Evolutionary conservation across 2,329 filamentous ascomycete species (phyloP), one percentile per base, ranked within the genome.

Genomic region (Aureobasidium sp.): DNA sequence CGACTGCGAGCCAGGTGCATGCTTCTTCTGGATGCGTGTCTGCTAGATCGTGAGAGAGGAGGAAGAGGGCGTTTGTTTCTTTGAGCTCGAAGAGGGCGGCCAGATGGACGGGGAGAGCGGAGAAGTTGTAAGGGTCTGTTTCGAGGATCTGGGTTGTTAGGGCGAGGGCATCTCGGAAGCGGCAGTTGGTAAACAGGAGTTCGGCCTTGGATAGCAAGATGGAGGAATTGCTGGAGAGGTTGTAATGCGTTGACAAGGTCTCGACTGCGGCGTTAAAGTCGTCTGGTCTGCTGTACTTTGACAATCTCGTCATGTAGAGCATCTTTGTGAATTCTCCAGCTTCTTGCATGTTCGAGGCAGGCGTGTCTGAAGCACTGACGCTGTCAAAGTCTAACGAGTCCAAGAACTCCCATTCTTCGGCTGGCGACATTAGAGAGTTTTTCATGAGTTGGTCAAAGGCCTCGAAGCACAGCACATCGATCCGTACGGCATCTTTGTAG

Each of bases 361-460:
- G 87, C 8, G 62, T 66, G 34, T 85, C 83, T 1, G 79, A 77
- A 1, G 87, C 82, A 7, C 81, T 81, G 65, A 97, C 87, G 22
- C 88, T 86, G 73, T 96, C 91, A 72, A 99, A 99, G 75, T 97
- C 87, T 25, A 97, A 82, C 57, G 89, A 90, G 67, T 94, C 88
- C 47, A 97, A 82, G 65, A 97, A 96, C 55, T 87, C 84, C 83
- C 93, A 90, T 72, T 97, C 92, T 74, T 97, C 92, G 39, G 90
- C 87, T 0, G 92, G 91, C 25, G 85, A 85, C 84, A 99, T 89
- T 65, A 99, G 82, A 22, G 90, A 90, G 77, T 99, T 99, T 77
- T 91, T 91, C 87, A 97, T 97, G 61, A 99, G 83, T 78, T 97
- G 92, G 69, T 97, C 92, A 71, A 99, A 97, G 0, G 94, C 94